Base-by-base conservation (phyloP, 495 filamentous ascomycete genomes). In the Penicillium alfredii region DNA sequence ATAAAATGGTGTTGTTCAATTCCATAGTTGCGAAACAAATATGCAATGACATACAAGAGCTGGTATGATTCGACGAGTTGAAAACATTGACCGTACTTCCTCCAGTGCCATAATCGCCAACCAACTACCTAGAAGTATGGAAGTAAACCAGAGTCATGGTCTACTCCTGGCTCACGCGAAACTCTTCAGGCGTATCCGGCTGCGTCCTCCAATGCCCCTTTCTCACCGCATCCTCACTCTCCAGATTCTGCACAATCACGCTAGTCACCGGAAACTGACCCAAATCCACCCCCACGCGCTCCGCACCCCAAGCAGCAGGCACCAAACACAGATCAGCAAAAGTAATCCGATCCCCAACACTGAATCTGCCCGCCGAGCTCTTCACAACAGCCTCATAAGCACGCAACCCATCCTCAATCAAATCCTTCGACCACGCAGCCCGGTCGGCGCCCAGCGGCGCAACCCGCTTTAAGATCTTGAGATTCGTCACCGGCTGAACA, bases 321-420 rank as follows among this genome's bases (percentile, higher is more conserved):
- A 71, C 49, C 30, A 77, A 49, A 34, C 60, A 65, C n/a, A 74
- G 55, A 63, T 77, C 74, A 27, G 74, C 74, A 34, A 74, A 31
- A 0, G 63, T 69, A 7, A 76, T 54, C 29, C 44, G 28, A 56
- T 77, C 72, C 0, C 72, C 73, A 18, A 74, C 65, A 27, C 64
- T 71, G 40, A 68, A 76, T 29, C 29, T 38, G 13, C 72, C 70
- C 11, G 64, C 68, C 8, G 54, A 53, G 0, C 30, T 12, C 8
- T 40, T 29, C 11, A 59, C 46, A 32, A 61, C 31, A 12, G 44
- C 37, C 42, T 77, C 73, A 45, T 73, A 77, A 9, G 71, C 71
- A 8, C 35, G 29, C 4, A 76, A 49, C n/a, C 71, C 69, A 19
- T 63, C 56, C 44, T 59, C 56, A 25, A 66, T 64, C 12, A 68